A percentile compares a stretch with the other conserved stretches of the same genome.
Evolutionary conservation across 2,329 filamentous ascomycete species (phyloP).

Genomic region (Microdochium trichocladiopsis): DNA sequence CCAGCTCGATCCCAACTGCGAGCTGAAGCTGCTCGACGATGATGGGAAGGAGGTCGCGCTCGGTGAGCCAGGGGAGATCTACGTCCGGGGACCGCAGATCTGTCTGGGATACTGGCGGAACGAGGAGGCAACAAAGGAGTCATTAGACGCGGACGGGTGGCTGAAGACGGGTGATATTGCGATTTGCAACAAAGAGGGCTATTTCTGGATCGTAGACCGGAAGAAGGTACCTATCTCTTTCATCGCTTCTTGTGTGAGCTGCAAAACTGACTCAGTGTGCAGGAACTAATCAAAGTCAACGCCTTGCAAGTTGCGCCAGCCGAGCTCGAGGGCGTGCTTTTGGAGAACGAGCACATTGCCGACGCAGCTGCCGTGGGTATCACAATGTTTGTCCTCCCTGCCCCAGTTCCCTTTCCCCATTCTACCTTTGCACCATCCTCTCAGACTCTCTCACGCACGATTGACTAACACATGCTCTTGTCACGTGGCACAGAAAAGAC

Average conservation of each 20-base stretch:
- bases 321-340: slow-evolving; percentile 44
- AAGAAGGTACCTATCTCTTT: slow-evolving; percentile 31
- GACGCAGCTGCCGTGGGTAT: slow-evolving; percentile 50
- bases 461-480: slow-evolving; percentile 2
- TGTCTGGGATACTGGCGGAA: slow-evolving; percentile 55
- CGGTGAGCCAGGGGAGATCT: slow-evolving; percentile 46
- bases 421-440: neutral
- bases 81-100: slow-evolving; percentile 46
- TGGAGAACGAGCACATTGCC: slow-evolving; percentile 42
- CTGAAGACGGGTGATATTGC: slow-evolving; percentile 53
- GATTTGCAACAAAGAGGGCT: slow-evolving; percentile 34
- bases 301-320: slow-evolving; percentile 54
- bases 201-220: slow-evolving; percentile 47
- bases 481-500: slow-evolving; percentile 34
- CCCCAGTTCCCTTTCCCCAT: neutral
- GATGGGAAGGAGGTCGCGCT: slow-evolving; percentile 38
- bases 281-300: slow-evolving; percentile 54
- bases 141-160: slow-evolving; percentile 44
- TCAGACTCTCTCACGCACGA: neutral
- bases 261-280: slow-evolving; percentile 1
- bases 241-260: neutral
- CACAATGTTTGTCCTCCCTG: slow-evolving; percentile 32
- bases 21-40: slow-evolving; percentile 46
- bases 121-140: slow-evolving; percentile 43
- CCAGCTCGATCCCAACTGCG: slow-evolving; percentile 42